Percentiles rank a stretch among this genome's conserved stretches.
Evolutionary conservation across 148 eudicot genomes (phyloP).

Genomic region (Dysphania ambrosioides): DNA sequence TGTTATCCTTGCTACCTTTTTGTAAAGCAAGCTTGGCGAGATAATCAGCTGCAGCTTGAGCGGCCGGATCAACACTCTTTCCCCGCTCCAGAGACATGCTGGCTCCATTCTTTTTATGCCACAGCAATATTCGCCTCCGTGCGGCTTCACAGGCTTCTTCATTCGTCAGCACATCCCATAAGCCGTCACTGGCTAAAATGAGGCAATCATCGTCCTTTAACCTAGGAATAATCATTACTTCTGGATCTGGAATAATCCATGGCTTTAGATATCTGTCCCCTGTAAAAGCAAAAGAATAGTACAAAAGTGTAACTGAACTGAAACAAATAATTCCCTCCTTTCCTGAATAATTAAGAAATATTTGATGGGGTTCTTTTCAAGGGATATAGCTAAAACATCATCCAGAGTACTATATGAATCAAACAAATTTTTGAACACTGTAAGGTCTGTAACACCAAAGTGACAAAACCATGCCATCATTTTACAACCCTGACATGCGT

Average conservation of each 20-base stretch:
- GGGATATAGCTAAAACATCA: too few relatives aligned
- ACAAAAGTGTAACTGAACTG: background rate
- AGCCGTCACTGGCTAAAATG: slow-evolving; percentile 52
- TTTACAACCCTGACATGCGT: too few relatives aligned
- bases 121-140: slow-evolving; percentile 44
- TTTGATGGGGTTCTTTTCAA: too few relatives aligned
- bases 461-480: too few relatives aligned
- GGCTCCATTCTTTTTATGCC: slow-evolving; percentile 47
- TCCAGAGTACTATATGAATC: too few relatives aligned
- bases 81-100: slow-evolving; percentile 26
- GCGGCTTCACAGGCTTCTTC: slow-evolving; percentile 51
- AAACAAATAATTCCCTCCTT: background rate
- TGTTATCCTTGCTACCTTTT: slow-evolving; percentile 54
- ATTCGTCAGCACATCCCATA: slow-evolving; percentile 56
- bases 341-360: too few relatives aligned
- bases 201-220: slow-evolving; percentile 49
- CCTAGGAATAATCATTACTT: slow-evolving; percentile 36
- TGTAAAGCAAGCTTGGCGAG: slow-evolving; percentile 46
- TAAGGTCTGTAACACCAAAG: too few relatives aligned
- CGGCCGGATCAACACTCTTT: slow-evolving; percentile 36
- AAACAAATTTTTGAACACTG: too few relatives aligned
- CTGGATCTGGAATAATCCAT: slow-evolving; percentile 52
- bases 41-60: slow-evolving; percentile 49
- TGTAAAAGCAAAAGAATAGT: slow-evolving; percentile 16
- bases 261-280: slow-evolving; percentile 56